Percentiles rank a stretch among this genome's conserved stretches.
These are phyloP conservation scores for Naematelia encephala DNA, from an alignment of 768 basidiomycete species.

Conservation along the genomic window DNA sequence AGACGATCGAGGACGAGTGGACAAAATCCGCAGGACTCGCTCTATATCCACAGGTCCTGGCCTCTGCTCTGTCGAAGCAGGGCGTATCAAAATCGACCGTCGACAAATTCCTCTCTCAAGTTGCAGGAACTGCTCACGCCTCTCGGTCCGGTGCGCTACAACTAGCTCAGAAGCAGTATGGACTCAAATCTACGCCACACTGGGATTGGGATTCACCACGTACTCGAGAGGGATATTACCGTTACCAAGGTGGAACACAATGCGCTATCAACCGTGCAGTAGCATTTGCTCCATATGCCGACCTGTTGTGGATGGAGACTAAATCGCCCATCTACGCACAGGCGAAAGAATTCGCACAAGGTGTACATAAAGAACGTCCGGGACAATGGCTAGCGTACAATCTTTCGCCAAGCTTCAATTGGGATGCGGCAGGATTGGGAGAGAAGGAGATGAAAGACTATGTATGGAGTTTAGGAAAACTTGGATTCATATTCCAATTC, in stretches of 20 bases:
- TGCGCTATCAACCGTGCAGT: conserved; percentile 88
- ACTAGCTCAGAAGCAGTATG: conserved; percentile 76
- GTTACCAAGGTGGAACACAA: conserved; percentile 94
- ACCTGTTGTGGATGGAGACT: conserved; percentile 58
- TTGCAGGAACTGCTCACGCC: conserved; percentile 57
- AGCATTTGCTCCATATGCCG: conserved; percentile 87
- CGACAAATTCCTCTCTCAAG: conserved; percentile 59
- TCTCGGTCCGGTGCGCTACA: conserved; percentile 68
- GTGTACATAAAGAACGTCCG: conserved; percentile 65
- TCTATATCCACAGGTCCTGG: conserved; percentile 71
- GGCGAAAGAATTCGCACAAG: conserved; percentile 84
- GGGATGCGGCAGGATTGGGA: conserved; percentile 76
- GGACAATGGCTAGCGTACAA: conserved; percentile 97
- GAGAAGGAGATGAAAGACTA: conserved; percentile 78
- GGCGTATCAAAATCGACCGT: conserved; percentile 56
- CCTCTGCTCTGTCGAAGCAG: conserved; percentile 59
- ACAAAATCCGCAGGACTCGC: conserved; percentile 69
- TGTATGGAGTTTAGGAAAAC: conserved; percentile 89
- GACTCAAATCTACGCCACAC: conserved; percentile 62
- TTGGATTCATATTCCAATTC: conserved; percentile 98
- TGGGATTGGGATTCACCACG: conserved; percentile 95
- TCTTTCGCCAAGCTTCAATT: conserved; percentile 72
- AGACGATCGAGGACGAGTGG: conserved; percentile 85
- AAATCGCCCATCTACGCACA: conserved; percentile 88
- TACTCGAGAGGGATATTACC: conserved; percentile 93